Conservation (phyloP, 768 basidiomycete species). For the Lentinula raphanica region DNA sequence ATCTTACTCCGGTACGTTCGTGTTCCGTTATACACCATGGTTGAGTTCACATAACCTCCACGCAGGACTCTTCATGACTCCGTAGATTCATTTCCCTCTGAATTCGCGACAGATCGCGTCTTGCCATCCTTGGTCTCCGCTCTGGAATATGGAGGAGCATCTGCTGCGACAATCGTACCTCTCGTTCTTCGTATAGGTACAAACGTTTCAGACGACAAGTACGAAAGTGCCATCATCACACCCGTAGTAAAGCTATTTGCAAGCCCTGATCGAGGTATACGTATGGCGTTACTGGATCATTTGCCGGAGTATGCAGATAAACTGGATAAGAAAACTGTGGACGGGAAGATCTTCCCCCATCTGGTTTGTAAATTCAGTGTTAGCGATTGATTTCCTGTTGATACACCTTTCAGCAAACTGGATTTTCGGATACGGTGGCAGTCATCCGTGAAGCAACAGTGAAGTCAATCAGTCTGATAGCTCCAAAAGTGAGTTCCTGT, state of each 20-base stretch:
- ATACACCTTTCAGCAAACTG: slow-evolving; percentile 68
- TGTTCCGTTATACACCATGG: neutral
- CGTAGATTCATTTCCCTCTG: slow-evolving; percentile 72
- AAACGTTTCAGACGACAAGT: slow-evolving; percentile 66
- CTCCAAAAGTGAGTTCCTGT: slow-evolving; percentile 65
- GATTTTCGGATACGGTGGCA: slow-evolving; percentile 91
- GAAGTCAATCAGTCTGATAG: slow-evolving; percentile 76
- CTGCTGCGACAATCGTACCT: slow-evolving; percentile 75
- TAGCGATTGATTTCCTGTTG: neutral
- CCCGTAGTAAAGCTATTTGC: slow-evolving; percentile 82
- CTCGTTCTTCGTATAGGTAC: slow-evolving; percentile 78
- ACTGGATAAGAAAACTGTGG: slow-evolving; percentile 78
- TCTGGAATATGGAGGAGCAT: slow-evolving; percentile 72
- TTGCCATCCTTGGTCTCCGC: slow-evolving; percentile 80
- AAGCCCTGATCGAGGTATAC: slow-evolving; percentile 86
- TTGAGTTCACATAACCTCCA: neutral
- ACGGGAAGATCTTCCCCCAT: slow-evolving; percentile 89
- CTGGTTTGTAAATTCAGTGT: slow-evolving; percentile 47
- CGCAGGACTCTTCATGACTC: slow-evolving; percentile 74
- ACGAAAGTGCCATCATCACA: slow-evolving; percentile 58
- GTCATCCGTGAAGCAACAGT: slow-evolving; percentile 93
- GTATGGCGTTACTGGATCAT: slow-evolving; percentile 90
- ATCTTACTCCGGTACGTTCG: slow-evolving; percentile 56
- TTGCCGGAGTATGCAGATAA: slow-evolving; percentile 81
- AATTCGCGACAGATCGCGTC: slow-evolving; percentile 82